Percentiles rank a stretch among this genome's conserved stretches.
Conservation (phyloP, 2,329 filamentous ascomycete genomes). For the Fusarium neocosmosporiellum region DNA sequence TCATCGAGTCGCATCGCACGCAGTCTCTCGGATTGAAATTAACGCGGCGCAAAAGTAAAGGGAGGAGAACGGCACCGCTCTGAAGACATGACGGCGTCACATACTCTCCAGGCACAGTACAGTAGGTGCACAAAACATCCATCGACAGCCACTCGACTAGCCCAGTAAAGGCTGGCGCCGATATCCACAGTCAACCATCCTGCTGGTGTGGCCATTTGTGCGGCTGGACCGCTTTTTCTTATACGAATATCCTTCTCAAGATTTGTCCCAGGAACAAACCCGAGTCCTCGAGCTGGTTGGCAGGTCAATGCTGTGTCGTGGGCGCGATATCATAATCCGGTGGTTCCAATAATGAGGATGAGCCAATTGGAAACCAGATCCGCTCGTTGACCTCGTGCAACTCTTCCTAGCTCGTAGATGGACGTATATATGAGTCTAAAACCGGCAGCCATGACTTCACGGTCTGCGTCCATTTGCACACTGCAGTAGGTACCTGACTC, state of each 20-base stretch:
- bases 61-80: neutral
- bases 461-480: slow-evolving; percentile 3
- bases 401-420: neutral
- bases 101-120: neutral
- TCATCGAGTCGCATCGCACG: slow-evolving; percentile 6
- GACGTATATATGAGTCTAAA: slow-evolving; percentile 11
- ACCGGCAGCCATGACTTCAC: slow-evolving; percentile 1
- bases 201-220: slow-evolving; percentile 23
- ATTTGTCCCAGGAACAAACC: slow-evolving; percentile 32
- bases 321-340: neutral
- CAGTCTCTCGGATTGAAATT: neutral
- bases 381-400: slow-evolving; percentile 3
- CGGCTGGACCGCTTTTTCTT: slow-evolving; percentile 23
- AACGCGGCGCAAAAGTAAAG: neutral
- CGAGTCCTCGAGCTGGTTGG: slow-evolving; percentile 26
- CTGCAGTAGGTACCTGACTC: slow-evolving; percentile 28
- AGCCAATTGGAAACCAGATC: neutral
- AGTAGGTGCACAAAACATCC: slow-evolving; percentile 6
- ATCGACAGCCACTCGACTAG: slow-evolving; percentile 29
- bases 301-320: neutral
- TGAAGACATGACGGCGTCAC: slow-evolving; percentile 20
- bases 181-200: slow-evolving; percentile 40
- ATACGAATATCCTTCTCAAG: slow-evolving; percentile 37
- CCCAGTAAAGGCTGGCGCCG: slow-evolving; percentile 15
- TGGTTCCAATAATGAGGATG: neutral